Evolutionary conservation across 768 basidiomycete species (phyloP), one percentile per base, ranked within the genome.

Genomic region (Auriculariales sp.): DNA sequence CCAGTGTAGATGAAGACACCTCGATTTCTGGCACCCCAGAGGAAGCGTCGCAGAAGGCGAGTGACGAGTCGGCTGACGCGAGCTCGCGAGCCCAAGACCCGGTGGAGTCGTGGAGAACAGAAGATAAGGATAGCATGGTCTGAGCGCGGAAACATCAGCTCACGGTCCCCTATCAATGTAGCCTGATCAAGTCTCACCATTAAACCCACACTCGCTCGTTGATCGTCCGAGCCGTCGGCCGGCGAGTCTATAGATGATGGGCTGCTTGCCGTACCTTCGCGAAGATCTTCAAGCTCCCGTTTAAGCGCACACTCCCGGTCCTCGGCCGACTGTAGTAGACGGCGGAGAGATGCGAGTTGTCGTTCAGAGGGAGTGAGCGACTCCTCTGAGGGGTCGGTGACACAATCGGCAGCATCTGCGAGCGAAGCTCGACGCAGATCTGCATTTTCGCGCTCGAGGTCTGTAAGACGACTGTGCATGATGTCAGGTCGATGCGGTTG

Each of bases 401-500:
- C 22, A 25, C 22, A 5, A 25, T 24, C 39, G 39, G 7, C 2
- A n/a, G 39, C 39, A 11, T 19, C 5, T 36, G 14, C 39, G 19
- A 6, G 6, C 4, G 39, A 22, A 5, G 19, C 19, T 7, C 39
- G 39, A 19, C 22, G 17, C 6, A 57, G 53, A 24, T 56, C 50
- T 5, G 56, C 56, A 34, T 58, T 56, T 35, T 58, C 57, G 28
- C 35, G 30, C 35, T 57, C 53, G 28, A 58, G 49, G 14, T 51
- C 53, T 28, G 51, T 35, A 25, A 58, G 52, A 25, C 57, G 56
- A 33, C 56, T 57, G 39, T 22, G 19, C 30, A 6, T n/a, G 35
- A n/a, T n/a, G n/a, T n/a, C n/a, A n/a, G n/a, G n/a, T n/a, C n/a
- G n/a, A n/a, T n/a, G n/a, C n/a, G n/a, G n/a, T n/a, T n/a, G n/a